Conservation (phyloP, 108 stramenopile species). For the Schizochytrium sp. region DNA sequence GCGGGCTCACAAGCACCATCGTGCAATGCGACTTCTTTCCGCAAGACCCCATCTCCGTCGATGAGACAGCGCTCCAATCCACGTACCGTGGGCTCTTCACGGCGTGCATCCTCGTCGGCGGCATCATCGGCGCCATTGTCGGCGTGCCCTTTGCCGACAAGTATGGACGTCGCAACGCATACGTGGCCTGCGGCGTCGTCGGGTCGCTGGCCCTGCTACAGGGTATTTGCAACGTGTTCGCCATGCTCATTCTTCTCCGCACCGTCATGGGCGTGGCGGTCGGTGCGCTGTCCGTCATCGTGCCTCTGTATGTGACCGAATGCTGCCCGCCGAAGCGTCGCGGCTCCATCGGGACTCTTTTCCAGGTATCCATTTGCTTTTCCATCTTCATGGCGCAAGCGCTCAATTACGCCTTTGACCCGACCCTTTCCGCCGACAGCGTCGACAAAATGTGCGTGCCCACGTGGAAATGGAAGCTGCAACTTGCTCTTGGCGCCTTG, state of each 20-base stretch:
- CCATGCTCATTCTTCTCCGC: neutral
- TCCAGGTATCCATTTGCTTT: neutral
- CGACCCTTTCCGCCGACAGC: neutral
- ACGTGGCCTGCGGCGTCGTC: neutral
- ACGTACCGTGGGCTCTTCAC: neutral
- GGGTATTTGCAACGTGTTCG: neutral
- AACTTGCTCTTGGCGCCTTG: neutral
- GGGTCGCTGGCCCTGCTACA: neutral
- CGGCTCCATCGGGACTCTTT: neutral
- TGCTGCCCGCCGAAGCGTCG: neutral
- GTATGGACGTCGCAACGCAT: neutral
- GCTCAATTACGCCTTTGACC: neutral
- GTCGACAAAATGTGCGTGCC: neutral
- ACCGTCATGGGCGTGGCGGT: neutral
- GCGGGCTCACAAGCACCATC: neutral
- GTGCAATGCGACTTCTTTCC: neutral
- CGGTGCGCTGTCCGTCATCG: neutral
- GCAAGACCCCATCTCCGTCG: neutral
- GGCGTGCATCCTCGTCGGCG: slow-evolving; percentile 4
- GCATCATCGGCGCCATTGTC: neutral
- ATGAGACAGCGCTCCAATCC: neutral
- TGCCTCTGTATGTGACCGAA: neutral
- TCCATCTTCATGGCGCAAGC: neutral
- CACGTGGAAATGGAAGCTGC: slow-evolving; percentile 2
- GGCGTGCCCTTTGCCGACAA: neutral